A percentile compares a stretch with the other conserved stretches of the same genome.
These are phyloP conservation scores for Metschnikowia vanudenii DNA, from an alignment of 805 yeast genomes.

Conservation along the genomic window DNA sequence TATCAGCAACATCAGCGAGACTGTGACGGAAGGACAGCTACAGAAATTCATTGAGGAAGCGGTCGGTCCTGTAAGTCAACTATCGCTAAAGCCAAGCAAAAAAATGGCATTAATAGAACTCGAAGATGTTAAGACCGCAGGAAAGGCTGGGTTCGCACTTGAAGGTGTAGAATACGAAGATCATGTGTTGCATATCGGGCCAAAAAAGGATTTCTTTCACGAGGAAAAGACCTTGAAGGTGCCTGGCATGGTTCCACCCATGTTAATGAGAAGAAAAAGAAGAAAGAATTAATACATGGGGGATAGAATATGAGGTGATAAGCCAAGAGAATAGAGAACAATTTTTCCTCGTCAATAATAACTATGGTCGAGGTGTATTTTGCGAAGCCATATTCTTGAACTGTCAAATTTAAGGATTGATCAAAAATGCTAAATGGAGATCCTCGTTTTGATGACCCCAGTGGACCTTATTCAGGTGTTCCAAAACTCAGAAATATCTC, in stretches of 20 bases:
- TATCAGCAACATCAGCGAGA: conserved; percentile 29
- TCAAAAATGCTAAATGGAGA: too few species aligned
- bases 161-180: conserved; percentile 41
- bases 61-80: conserved; percentile 36
- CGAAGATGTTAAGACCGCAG: conserved; percentile 43
- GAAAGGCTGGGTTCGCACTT: conserved; percentile 46
- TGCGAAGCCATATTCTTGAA: too few species aligned
- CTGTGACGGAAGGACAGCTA: conserved; percentile 37
- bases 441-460: too few species aligned
- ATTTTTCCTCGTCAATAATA: too few species aligned
- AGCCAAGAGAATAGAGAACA: background rate
- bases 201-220: conserved; percentile 13
- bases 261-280: conserved; percentile 16
- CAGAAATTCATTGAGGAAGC: conserved; percentile 24
- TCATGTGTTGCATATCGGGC: conserved; percentile 16
- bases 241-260: conserved; percentile 19
- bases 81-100: conserved; percentile 46
- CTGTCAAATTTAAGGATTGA: too few species aligned
- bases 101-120: conserved; percentile 53
- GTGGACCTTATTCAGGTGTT: background rate
- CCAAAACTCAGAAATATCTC: background rate
- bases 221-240: conserved; percentile 7
- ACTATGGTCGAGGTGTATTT: too few species aligned
- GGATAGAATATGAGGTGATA: background rate
- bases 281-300: background rate